These are phyloP conservation scores for Nemania bipapillata DNA, from an alignment of 2,329 filamentous ascomycete genomes.

Conservation along the genomic window DNA sequence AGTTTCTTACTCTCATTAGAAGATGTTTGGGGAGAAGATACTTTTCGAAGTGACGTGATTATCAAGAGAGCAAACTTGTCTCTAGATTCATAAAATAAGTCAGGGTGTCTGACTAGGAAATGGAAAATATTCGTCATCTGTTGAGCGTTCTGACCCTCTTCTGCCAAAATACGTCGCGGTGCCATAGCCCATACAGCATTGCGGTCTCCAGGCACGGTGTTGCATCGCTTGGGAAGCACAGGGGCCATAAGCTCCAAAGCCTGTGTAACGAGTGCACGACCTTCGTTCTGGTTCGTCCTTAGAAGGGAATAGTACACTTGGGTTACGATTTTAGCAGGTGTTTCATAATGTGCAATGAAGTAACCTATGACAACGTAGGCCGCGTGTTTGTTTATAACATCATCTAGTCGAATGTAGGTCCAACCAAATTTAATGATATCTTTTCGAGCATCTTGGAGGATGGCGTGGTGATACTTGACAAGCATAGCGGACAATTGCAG, in stretches of 20 bases:
- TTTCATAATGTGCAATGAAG: constrained; percentile 97
- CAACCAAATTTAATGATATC: constrained; percentile 99
- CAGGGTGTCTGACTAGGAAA: constrained; percentile 90
- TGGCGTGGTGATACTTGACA: constrained; percentile 90
- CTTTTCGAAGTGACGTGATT: constrained; percentile 87
- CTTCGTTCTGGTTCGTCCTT: constrained; percentile 94
- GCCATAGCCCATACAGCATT: constrained; percentile 89
- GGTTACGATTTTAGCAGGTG: constrained; percentile 91
- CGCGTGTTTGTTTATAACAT: constrained; percentile 98
- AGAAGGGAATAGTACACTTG: constrained; percentile 94
- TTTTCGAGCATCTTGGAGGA: constrained; percentile 90
- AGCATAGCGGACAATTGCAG: constrained; percentile 94
- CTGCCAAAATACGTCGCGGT: constrained; percentile 87
- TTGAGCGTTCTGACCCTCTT: constrained; percentile 93
- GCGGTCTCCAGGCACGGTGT: constrained; percentile 72
- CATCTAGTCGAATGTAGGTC: constrained; percentile 98
- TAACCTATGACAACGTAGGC: constrained; percentile 97
- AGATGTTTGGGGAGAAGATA: constrained; percentile 82
- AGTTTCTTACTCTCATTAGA: constrained; percentile 93
- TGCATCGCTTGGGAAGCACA: constrained; percentile 86
- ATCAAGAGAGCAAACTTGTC: constrained; percentile 92
- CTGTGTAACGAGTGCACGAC: constrained; percentile 89
- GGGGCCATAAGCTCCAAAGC: constrained; percentile 95
- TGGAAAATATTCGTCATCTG: constrained; percentile 98
- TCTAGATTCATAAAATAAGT: constrained; percentile 92